Evolutionary conservation across 768 basidiomycete genomes (phyloP), one percentile per base, ranked within the genome.

Genomic region (Lactifluus subvellereus): DNA sequence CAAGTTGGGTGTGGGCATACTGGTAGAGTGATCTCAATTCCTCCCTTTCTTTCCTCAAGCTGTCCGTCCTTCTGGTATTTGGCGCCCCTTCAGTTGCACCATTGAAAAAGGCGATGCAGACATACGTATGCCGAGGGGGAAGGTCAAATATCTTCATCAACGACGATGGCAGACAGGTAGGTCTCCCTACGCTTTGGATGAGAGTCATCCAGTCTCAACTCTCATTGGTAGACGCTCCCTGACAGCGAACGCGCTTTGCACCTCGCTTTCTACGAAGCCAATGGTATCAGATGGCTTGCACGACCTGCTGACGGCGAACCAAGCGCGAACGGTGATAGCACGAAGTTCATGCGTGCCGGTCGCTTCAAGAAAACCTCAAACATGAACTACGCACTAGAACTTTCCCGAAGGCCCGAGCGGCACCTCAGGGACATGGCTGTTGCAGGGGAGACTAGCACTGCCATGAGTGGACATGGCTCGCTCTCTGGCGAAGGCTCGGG

Each of bases 101-200:
- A 2, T 69, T 85, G 57, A 85, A 85, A 68, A 78, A 76, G 71
- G 82, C 83, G 8, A 83, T 84, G 76, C 81, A 82, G 67, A 84
- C 83, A 13, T 84, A 85, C 66, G 85, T 84, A 35, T 78, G 84
- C 4, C 84, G 85, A 67, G 85, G 84, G n/a, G 85, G 85, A 2
- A 79, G 79, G 0, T 81, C 79, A 56, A 77, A 77, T 18, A 83
- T 85, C 66, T 76, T 86, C 64, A 74, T 86, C 54, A 85, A 84
- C 62, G 85, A 86, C 59, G 85, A 86, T 66, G 85, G 85, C 64
- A 71, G 85, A 65, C 82, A 84, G 53, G 72, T 82, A 33, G 22
- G 59, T 54, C 32, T 47, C 32, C 20, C 33, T 11, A 14, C 45
- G 4, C 48, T 27, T 13, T 47, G 20, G 6, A 47, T 22, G 20